These are phyloP conservation scores for Oidiodendron maius DNA, from an alignment of 495 filamentous ascomycete genomes.

Conservation along the genomic window DNA sequence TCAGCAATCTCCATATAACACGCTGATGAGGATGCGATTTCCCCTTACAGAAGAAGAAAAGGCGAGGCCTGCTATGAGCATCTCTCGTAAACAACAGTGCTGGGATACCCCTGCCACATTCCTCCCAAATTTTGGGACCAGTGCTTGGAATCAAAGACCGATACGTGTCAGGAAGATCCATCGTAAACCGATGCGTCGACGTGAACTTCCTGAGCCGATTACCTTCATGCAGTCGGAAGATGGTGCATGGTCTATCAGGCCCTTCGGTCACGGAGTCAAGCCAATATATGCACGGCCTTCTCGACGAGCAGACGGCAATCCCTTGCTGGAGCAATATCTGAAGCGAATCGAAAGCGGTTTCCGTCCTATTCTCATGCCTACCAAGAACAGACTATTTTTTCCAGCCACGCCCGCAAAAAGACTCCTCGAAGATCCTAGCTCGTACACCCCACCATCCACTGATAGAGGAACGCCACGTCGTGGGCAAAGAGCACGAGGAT, in stretches of 20 bases:
- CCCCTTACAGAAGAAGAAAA: constrained; percentile 7
- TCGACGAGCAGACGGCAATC: constrained; percentile 11
- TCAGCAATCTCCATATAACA: not conserved
- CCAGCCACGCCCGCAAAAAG: constrained; percentile 8
- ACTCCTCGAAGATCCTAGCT: not conserved
- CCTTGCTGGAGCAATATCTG: constrained; percentile 1
- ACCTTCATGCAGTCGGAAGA: constrained; percentile 17
- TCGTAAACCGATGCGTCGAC: not conserved
- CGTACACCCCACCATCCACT: not conserved
- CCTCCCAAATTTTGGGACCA: constrained; percentile 16
- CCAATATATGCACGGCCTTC: constrained; percentile 16
- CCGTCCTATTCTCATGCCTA: constrained; percentile 14
- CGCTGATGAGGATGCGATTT: constrained; percentile 16
- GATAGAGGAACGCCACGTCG: not conserved
- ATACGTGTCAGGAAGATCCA: not conserved
- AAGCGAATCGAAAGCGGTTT: constrained; percentile 5
- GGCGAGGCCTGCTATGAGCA: not conserved
- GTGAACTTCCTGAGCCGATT: constrained; percentile 15
- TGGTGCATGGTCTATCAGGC: constrained; percentile 17
- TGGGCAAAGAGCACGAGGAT: not conserved
- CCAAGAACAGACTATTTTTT: constrained; percentile 3
- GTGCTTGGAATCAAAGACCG: constrained; percentile 17
- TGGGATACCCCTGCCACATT: constrained; percentile 5
- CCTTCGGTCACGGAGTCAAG: constrained; percentile 22
- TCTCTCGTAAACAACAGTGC: not conserved